Evolutionary conservation across 805 yeast genomes (phyloP), one percentile per base, ranked within the genome.

Genomic region (Lipomyces chichibuensis): DNA sequence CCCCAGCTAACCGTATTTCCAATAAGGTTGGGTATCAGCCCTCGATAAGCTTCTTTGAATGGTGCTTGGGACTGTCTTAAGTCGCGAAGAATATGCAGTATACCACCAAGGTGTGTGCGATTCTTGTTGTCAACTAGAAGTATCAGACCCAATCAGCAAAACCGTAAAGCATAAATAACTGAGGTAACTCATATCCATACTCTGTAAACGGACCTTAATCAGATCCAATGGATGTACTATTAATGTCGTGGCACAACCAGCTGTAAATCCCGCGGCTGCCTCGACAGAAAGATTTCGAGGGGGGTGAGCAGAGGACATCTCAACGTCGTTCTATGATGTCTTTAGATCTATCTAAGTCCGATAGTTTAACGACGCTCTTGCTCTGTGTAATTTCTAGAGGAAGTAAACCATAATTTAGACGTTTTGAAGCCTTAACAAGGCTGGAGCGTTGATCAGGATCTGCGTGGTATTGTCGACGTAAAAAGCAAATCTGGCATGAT

Each of bases 1-100:
- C 92, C 90, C 98, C 99, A 95, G 0, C 97, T 94, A 0, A 86
- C 76, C 0, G 96, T 86, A 71, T 92, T 92, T 0, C 98, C 99
- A 0, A 91, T 51, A 3, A 94, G 73, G 74, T 93, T 95, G 0
- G 96, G 91, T 0, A 86, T 81, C 2, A 92, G 80, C 0, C 98
- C 98, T 64, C 97, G 81, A 74, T 93, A 92, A 61, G 82, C 70
- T 57, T 79, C 84, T 7, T 62, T 73, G 2, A 76, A 13, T 14
- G 56, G 74, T 49, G 54, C 29, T 17, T 52, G 46, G 17, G 71
- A 60, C 13, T 35, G 54, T 27, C 59, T 54, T 43, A 69, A 20
- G n/a, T 53, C 65, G 17, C 58, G 59, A 4, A 65, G 46, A 20
- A 67, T 37, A 14, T 67, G 29, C 17, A 56, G 6, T 5, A 62